Evolutionary conservation across 805 yeast genomes (phyloP), one percentile per base, ranked within the genome.

Genomic region (Kodamaea sagamina): DNA sequence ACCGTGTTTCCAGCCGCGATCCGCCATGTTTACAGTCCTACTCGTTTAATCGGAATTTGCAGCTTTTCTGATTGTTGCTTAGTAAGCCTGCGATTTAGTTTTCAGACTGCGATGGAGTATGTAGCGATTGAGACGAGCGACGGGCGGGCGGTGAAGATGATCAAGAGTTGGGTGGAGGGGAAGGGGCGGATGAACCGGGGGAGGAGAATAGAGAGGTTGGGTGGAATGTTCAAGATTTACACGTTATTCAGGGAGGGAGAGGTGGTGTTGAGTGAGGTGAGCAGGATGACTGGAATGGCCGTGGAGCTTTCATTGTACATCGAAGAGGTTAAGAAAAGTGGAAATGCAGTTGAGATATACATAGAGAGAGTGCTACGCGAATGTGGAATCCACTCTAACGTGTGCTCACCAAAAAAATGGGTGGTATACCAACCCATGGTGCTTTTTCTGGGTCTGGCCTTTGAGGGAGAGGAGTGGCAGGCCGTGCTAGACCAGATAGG

Each of bases 351-450:
- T 1, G 32, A 24, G 28, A 15, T 13, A 17, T 36, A 36, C 32
- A 13, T 42, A 1, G 27, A 11, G 16, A n/a, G 3, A 12, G 16
- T 10, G 17, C 9, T 24, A 11, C 22, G 22, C 8, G 13, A 13
- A 10, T 4, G 26, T 12, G 38, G 38, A 10, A 12, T 12, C 10
- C 2, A 16, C 7, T 6, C 38, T 10, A 18, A 21, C 8, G 24
- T 9, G 5, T 9, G 7, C 18, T 26, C 71, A 16, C 86, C 86
- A 1, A 72, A 69, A 36, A 75, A 78, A 50, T 85, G 81, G 72
- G 68, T 83, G 0, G 48, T 83, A 0, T 86, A 86, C 54, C 78
- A 81, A 1, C 93, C 95, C 0, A 60, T 86, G 74, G 60, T 84
- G 1, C 64, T 86, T 7, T 72, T 86, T 29, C 74, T 78, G 31